phyloP scores from a whole-genome alignment of 495 filamentous ascomycete genomes.

The Lindgomyces ingoldianus region DNA sequence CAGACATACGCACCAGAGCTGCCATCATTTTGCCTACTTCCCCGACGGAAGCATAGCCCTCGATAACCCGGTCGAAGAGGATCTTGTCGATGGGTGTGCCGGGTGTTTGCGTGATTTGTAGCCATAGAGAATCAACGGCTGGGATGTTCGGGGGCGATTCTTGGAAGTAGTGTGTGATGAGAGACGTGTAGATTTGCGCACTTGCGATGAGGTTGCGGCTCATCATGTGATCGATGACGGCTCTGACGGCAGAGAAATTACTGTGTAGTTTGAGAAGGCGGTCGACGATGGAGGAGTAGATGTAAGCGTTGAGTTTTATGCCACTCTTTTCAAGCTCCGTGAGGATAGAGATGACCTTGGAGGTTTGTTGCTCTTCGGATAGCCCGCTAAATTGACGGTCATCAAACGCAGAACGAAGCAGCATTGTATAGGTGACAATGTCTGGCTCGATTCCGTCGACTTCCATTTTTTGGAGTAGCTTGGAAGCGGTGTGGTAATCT shows the following conservation, averaged over 20 bases:
- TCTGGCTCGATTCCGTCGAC: constrained; percentile 50
- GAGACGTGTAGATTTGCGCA: constrained; percentile 66
- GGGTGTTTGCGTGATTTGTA: constrained; percentile 46
- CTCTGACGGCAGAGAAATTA: constrained; percentile 56
- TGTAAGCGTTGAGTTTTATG: constrained; percentile 56
- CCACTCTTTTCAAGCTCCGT: constrained; percentile 54
- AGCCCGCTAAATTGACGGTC: constrained; percentile 34
- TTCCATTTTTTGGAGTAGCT: constrained; percentile 55
- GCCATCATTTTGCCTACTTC: constrained; percentile 54
- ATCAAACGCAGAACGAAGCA: constrained; percentile 54
- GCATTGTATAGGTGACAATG: constrained; percentile 56
- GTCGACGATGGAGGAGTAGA: constrained; percentile 66
- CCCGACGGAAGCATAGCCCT: constrained; percentile 58
- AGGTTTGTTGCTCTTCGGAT: constrained; percentile 43
- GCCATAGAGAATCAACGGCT: constrained; percentile 58
- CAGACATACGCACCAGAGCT: constrained; percentile 51
- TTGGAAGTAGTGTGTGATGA: constrained; percentile 67
- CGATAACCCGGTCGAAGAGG: constrained; percentile 69
- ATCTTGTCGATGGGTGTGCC: constrained; percentile 54
- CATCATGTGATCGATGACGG: constrained; percentile 63
- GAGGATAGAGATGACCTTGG: constrained; percentile 50
- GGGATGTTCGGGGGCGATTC: constrained; percentile 57
- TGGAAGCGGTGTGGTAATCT: constrained; percentile 43
- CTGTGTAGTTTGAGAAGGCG: constrained; percentile 52
- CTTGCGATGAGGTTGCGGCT: constrained; percentile 53